These are phyloP conservation scores for Amoebophrya sp. DNA, from an alignment of 169 alveolate genomes.

Conservation along the genomic window DNA sequence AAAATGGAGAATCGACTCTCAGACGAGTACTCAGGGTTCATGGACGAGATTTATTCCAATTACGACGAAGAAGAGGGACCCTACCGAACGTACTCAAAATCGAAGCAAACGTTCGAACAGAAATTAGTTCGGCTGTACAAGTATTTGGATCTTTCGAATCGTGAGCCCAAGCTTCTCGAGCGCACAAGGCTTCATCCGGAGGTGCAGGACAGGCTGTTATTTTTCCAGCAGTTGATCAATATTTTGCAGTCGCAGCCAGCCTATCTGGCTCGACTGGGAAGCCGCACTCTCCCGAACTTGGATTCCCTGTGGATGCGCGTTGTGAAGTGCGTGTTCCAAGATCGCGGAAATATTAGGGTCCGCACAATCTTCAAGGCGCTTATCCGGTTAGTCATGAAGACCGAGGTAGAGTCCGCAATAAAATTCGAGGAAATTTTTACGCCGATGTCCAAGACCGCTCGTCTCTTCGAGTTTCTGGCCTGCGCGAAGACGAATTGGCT, in stretches of 20 bases:
- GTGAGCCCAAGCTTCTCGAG: background rate
- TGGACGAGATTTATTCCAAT: background rate
- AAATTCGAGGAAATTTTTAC: background rate
- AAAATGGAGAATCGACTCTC: background rate
- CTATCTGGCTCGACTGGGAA: background rate
- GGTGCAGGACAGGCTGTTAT: conserved; percentile 20
- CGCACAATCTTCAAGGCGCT: conserved; percentile 2
- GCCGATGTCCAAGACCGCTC: background rate
- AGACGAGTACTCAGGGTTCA: background rate
- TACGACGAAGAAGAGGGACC: background rate
- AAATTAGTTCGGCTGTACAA: background rate
- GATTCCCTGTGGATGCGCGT: conserved; percentile 1
- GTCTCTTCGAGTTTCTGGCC: background rate
- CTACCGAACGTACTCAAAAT: background rate
- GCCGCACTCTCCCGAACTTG: background rate
- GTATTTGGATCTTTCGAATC: background rate
- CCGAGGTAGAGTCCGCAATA: background rate
- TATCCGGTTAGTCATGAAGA: background rate
- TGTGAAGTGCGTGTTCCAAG: background rate
- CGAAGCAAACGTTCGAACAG: background rate
- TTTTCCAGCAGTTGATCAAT: background rate
- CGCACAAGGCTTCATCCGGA: background rate
- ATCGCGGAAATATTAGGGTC: background rate
- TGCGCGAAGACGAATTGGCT: background rate
- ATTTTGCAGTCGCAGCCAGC: background rate